Conservation (phyloP, 768 basidiomycete genomes). For the Russula brevipes region DNA sequence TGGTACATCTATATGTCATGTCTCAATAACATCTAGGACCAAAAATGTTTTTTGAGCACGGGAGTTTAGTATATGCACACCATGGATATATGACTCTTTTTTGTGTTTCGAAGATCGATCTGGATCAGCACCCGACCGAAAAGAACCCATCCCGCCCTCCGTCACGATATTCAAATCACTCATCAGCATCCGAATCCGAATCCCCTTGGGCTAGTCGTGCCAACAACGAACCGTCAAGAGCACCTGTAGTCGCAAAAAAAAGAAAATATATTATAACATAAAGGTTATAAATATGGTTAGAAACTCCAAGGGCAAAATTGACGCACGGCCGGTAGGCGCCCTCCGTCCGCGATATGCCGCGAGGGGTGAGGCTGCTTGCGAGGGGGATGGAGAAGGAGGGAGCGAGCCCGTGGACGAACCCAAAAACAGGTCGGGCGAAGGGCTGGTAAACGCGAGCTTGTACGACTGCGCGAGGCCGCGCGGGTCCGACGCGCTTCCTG, state of each 20-base stretch:
- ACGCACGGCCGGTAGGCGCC: conserved; percentile 24
- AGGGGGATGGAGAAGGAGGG: conserved; percentile 22
- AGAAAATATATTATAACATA: not conserved
- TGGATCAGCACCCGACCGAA: not conserved
- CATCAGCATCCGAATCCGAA: conserved; percentile 21
- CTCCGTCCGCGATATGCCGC: conserved; percentile 26
- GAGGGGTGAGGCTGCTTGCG: conserved; percentile 12
- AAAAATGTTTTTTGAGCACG: not conserved
- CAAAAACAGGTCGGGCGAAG: conserved; percentile 20
- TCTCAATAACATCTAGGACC: not conserved
- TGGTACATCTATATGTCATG: not conserved
- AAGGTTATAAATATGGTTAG: not conserved
- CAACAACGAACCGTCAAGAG: conserved; percentile 23
- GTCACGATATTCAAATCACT: not conserved
- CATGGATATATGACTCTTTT: not conserved
- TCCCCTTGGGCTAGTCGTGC: conserved; percentile 20
- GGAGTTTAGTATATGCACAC: not conserved
- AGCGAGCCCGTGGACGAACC: conserved; percentile 19
- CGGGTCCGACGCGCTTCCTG: conserved; percentile 19
- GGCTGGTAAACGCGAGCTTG: conserved; percentile 13
- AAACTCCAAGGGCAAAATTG: not conserved
- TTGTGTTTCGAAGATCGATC: not conserved
- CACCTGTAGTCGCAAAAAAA: conserved; percentile 10
- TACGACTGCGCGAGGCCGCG: conserved; percentile 24
- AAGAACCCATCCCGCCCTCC: not conserved